Conservation (phyloP, 2,329 filamentous ascomycete species). For the Akanthomyces dipterigenus region DNA sequence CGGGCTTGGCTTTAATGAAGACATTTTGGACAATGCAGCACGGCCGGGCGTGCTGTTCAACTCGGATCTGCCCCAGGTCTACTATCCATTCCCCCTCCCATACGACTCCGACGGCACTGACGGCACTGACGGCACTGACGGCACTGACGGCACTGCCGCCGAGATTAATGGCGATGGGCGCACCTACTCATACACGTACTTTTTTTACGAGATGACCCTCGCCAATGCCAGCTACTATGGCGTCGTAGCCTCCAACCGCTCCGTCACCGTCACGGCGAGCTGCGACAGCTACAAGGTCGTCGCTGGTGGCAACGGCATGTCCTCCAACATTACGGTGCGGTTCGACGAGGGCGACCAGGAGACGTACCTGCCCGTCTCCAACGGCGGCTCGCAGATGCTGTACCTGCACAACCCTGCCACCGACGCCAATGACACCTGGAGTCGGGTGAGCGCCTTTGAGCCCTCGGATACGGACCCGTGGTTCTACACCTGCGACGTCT, state of each 20-base stretch:
- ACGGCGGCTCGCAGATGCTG: conserved; percentile 28
- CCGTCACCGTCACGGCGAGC: conserved; percentile 21
- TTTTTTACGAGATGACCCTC: conserved; percentile 6
- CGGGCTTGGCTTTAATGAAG: conserved; percentile 24
- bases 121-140: too few species aligned
- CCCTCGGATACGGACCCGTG: conserved; percentile 28
- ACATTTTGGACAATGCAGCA: conserved; percentile 18
- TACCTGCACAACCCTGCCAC: conserved; percentile 27
- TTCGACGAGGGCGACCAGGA: conserved; percentile 14
- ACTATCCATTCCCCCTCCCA: conserved; percentile 18
- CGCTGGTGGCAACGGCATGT: conserved; percentile 24
- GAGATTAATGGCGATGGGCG: conserved; percentile 15
- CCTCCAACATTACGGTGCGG: conserved; percentile 21
- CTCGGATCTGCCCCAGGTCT: conserved; percentile 26
- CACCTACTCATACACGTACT: not conserved
- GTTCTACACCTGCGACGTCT: conserved; percentile 36
- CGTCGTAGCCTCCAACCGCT: conserved; percentile 27
- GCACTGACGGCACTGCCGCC: not conserved
- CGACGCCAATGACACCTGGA: conserved; percentile 22
- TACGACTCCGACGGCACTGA: not conserved
- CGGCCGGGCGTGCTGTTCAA: conserved; percentile 24
- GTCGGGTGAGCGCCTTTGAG: conserved; percentile 31
- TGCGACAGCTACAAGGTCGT: conserved; percentile 28
- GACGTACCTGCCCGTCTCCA: conserved; percentile 20
- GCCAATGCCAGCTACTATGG: conserved; percentile 13